These are phyloP conservation scores for Peltaster fructicola DNA, from an alignment of 2,329 filamentous ascomycete species.

Conservation along the genomic window DNA sequence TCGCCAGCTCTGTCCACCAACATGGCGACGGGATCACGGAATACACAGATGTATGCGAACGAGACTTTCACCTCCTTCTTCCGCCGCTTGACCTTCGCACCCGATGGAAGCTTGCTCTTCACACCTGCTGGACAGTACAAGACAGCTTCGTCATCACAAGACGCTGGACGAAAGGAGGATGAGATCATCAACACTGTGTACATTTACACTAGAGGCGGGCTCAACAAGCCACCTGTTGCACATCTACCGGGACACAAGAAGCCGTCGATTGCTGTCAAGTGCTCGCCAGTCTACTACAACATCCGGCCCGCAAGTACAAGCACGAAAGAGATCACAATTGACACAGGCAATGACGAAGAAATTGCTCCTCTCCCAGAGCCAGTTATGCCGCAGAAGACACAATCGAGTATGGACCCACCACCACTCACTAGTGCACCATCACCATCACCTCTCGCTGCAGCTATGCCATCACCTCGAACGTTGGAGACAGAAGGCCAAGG, in stretches of 20 bases:
- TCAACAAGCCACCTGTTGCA: slow-evolving; percentile 90
- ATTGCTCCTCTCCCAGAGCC: slow-evolving; percentile 75
- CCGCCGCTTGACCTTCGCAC: slow-evolving; percentile 78
- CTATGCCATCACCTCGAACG: slow-evolving; percentile 35
- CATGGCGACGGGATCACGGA: slow-evolving; percentile 46
- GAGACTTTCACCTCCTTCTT: slow-evolving; percentile 97
- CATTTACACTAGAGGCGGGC: slow-evolving; percentile 87
- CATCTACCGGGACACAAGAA: slow-evolving; percentile 97
- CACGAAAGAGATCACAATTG: slow-evolving; percentile 83
- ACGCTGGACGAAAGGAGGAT: slow-evolving; percentile 54
- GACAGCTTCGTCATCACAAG: slow-evolving; percentile 48
- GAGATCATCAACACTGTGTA: slow-evolving; percentile 96
- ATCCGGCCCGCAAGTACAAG: slow-evolving; percentile 46
- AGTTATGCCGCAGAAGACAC: slow-evolving; percentile 36
- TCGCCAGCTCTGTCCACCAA: slow-evolving; percentile 62
- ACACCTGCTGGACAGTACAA: slow-evolving; percentile 95
- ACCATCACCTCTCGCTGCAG: slow-evolving; percentile 32
- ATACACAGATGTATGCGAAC: slow-evolving; percentile 84
- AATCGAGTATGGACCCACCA: slow-evolving; percentile 67
- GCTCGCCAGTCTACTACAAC: slow-evolving; percentile 78
- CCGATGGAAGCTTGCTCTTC: slow-evolving; percentile 82
- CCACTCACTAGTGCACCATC: slow-evolving; percentile 40
- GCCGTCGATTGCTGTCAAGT: slow-evolving; percentile 86
- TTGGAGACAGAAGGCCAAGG: slow-evolving; percentile 34
- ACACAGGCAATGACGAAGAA: slow-evolving; percentile 73